Base-by-base conservation (phyloP, 129 eudicot genomes). In the Saussurea involucrata region DNA sequence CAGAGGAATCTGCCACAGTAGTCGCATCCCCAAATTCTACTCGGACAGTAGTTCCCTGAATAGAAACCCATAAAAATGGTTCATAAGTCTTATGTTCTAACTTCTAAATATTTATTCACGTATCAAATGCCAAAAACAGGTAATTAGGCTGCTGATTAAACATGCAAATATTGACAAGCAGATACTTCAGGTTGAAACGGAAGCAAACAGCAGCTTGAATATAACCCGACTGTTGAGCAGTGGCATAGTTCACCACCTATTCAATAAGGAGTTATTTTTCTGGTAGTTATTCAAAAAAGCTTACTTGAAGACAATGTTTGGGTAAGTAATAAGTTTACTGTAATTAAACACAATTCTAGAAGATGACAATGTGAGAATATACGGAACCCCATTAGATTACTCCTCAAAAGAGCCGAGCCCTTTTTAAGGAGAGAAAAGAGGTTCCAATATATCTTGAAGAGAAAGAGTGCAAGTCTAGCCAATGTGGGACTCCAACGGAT, bases 1-100 rank as follows among this genome's bases (percentile, higher is more conserved):
- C 97, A 57, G 88, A 55, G 6, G 89, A 88, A 72, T 90, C 98
- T 25, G 90, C 78, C 61, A 92, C 84, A 69, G 92, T 91, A 28
- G 98, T 86, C 42, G 83, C 86, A 85, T 92, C 98, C 34, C 98
- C 91, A 77, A 88, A 83, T 65, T 92, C 96, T 28, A 92, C 96
- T 65, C 96, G 83, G 17, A 89, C 96, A 34, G 92, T 81, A 66
- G 89, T 92, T 53, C 97, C 97, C 97, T 92, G 92, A 42, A 13
- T 33, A 82, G 61, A 73, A 63, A 40, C 46, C 37, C 49, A 61
- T 63, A 44, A 44, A 17, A 64, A 40, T 25, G 66, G 36, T 57
- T 75, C 44, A 40, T 24, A 60, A 74, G 31, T 5, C 24, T 3
- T 74, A 36, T 74, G 25, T 65, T 75, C 42, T 40, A 75, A 33